Evolutionary conservation across 768 basidiomycete species (phyloP).

Genomic region (Phanerochaete sordida): DNA sequence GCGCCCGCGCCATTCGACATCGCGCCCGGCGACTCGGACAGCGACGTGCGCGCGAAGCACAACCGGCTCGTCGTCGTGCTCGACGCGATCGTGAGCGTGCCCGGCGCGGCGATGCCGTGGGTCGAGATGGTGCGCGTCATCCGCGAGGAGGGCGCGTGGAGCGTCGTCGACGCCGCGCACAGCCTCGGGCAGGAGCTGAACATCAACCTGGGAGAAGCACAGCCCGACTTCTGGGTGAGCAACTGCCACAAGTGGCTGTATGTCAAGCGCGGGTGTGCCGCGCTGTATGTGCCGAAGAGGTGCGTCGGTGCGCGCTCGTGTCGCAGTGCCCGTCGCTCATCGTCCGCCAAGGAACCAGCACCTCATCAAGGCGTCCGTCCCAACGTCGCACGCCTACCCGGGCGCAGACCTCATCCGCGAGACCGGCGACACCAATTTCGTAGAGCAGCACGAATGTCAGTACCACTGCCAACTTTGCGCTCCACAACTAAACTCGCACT

Average conservation of each 20-base stretch:
- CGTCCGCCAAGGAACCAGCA: slow-evolving; percentile 75
- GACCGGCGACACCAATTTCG: slow-evolving; percentile 18
- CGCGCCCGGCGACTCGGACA: slow-evolving; percentile 7
- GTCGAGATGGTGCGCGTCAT: slow-evolving; percentile 64
- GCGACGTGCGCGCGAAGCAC: slow-evolving; percentile 10
- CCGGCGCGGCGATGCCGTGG: slow-evolving; percentile 69
- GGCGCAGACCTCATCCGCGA: slow-evolving; percentile 35
- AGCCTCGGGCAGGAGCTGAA: slow-evolving; percentile 65
- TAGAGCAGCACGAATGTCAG: slow-evolving; percentile 23
- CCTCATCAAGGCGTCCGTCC: slow-evolving; percentile 54
- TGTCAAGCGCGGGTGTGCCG: slow-evolving; percentile 61
- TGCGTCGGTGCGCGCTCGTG: slow-evolving; percentile 20
- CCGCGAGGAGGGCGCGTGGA: slow-evolving; percentile 57
- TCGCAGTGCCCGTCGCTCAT: no score
- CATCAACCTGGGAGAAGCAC: slow-evolving; percentile 49
- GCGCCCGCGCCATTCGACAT: slow-evolving; percentile 9
- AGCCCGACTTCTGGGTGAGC: slow-evolving; percentile 81
- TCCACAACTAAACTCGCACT: neutral
- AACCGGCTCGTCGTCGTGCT: slow-evolving; percentile 64
- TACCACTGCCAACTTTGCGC: neutral
- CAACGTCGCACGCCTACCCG: slow-evolving; percentile 50
- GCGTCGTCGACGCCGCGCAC: slow-evolving; percentile 79
- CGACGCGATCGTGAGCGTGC: slow-evolving; percentile 61
- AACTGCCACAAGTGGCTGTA: slow-evolving; percentile 89
- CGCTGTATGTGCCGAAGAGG: slow-evolving; percentile 72